These are phyloP conservation scores for Kalanchoe fedtschenkoi DNA, from an alignment of 164 flowering plant species.

Conservation along the genomic window DNA sequence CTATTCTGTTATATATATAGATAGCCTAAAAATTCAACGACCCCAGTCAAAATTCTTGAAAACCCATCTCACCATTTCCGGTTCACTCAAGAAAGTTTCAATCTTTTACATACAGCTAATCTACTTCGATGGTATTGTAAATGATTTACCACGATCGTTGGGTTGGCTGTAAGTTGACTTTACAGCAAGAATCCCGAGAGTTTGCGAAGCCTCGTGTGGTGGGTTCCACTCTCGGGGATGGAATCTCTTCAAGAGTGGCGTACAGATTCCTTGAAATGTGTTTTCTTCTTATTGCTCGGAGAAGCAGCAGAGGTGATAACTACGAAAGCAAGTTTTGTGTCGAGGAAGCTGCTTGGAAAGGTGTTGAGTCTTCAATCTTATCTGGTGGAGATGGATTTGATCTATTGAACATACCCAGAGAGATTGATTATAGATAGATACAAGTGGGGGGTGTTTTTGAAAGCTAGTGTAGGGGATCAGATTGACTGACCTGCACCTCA, in stretches of 20 bases:
- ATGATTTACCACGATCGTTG: no score
- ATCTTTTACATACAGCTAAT: no score
- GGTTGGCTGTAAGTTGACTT: no score
- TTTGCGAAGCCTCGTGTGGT: not conserved
- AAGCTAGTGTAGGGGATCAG: not conserved
- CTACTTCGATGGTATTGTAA: no score
- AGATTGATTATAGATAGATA: not conserved
- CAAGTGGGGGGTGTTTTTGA: not conserved
- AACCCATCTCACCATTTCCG: slow-evolving; percentile 2
- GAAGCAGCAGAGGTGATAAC: not conserved
- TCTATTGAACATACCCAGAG: not conserved
- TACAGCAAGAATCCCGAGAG: no score
- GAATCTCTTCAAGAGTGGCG: not conserved
- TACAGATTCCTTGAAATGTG: not conserved
- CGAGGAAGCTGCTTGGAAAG: not conserved
- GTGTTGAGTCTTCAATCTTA: not conserved
- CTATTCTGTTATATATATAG: no score
- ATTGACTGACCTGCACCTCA: not conserved
- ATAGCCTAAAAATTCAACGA: not conserved
- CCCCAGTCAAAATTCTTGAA: not conserved
- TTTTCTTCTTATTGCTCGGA: not conserved
- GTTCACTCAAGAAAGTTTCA: slow-evolving; percentile 2
- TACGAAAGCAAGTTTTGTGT: not conserved
- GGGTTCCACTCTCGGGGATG: not conserved
- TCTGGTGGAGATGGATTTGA: slow-evolving; percentile 1